Percentiles rank a stretch among this genome's conserved stretches.
These are phyloP conservation scores for Scheffersomyces spartinae DNA, from an alignment of 805 yeast species.

Conservation along the genomic window DNA sequence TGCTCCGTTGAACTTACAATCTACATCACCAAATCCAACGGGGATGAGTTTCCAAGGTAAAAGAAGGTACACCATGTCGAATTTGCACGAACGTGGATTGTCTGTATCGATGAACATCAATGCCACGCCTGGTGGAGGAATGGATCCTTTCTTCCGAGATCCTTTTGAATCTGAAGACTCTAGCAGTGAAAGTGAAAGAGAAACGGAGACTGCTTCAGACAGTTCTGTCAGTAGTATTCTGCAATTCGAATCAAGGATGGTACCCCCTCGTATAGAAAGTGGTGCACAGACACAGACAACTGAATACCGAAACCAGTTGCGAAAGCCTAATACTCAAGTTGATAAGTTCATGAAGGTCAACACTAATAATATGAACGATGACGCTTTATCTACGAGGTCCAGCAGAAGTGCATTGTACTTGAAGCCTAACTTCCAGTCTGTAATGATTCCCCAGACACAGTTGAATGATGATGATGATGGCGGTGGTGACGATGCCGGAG, in stretches of 20 bases:
- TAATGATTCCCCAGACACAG: conserved; percentile 57
- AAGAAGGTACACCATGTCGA: conserved; percentile 43
- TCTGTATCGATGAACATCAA: conserved; percentile 68
- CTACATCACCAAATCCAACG: conserved; percentile 7
- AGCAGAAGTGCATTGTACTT: conserved; percentile 23
- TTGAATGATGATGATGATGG: conserved; percentile 61
- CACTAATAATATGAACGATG: no score
- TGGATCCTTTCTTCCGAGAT: no score
- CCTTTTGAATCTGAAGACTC: conserved; percentile 5
- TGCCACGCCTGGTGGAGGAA: no score
- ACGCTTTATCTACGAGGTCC: conserved; percentile 23
- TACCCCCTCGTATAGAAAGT: no score
- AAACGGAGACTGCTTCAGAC: conserved; percentile 13
- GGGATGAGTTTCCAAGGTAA: conserved; percentile 12
- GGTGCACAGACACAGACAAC: no score
- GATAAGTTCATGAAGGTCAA: no score
- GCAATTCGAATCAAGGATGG: no score
- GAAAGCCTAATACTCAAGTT: no score
- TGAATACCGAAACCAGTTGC: no score
- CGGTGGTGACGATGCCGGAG: no score
- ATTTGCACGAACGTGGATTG: conserved; percentile 66
- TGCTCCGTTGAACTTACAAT: conserved; percentile 13
- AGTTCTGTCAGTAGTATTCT: no score
- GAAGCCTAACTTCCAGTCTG: conserved; percentile 59
- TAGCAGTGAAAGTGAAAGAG: conserved; percentile 14